Base-by-base conservation (phyloP, 208 protist species). In the Leishmania arabica region DNA sequence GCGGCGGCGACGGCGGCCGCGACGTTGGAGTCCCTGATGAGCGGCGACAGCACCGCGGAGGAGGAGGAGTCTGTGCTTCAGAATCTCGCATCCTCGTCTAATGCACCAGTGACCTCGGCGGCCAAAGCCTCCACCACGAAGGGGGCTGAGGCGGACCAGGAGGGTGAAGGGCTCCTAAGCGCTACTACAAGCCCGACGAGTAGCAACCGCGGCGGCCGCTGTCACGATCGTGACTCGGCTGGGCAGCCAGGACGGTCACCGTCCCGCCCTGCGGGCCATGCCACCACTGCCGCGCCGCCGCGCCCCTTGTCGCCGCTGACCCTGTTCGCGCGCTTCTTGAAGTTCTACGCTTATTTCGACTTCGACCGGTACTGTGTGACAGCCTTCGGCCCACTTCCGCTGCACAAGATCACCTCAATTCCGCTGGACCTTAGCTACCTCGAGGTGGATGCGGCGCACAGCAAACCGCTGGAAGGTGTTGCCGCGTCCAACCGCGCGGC, bases 271-370 rank as follows among this genome's bases (percentile, higher is more conserved):
- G 45, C 27, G 21, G 40, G 21, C 40, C 11, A 11, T 19, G 7
- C 31, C 45, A 34, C 74, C 2, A 40, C 31, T 13, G 15, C 19
- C 24, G 56, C 64, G 7, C 19, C 53, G 60, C 27, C 31, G 24
- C 40, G 78, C 64, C 60, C 60, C 15, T 76, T 86, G 15, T 90
- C 93, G 4, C 91, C 92, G 27, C 79, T 95, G 74, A 77, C 85
- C 37, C 82, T 98, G 51, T 84, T 93, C 56, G 90, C 87, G 17
- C 90, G 93, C 69, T 96, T 97, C 53, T 58, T 97, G 2, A 94
- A 95, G 86, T 95, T 95, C 58, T 97, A 89, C 82, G 82, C 87
- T 45, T 89, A 91, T 70, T 97, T 96, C 83, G 93, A 96, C 82
- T 95, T 92, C 81, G 92, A 92, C 19, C 84, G 81, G 45, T 94